A percentile compares a stretch with the other conserved stretches of the same genome.
Conservation (phyloP, 2,329 filamentous ascomycete genomes). For the Xylariaceae sp. region DNA sequence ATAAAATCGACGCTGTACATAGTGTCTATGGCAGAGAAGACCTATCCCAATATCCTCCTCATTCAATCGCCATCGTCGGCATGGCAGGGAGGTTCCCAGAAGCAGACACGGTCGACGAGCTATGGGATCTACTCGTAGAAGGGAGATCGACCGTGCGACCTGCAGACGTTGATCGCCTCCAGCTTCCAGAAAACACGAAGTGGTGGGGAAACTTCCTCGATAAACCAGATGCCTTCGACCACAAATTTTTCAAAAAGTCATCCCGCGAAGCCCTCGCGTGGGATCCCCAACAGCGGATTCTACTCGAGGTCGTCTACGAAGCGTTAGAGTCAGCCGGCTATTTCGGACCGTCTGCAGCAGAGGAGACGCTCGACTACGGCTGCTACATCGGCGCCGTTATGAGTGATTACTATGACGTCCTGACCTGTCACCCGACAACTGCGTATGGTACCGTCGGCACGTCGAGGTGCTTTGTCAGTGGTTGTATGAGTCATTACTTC, state of each 20-base stretch:
- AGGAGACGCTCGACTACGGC: conserved; percentile 23
- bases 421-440: conserved; percentile 12
- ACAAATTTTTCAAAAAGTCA: conserved; percentile 29
- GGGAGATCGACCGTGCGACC: neutral
- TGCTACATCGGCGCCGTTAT: conserved; percentile 21
- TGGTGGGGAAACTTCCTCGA: conserved; percentile 28
- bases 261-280: conserved; percentile 31
- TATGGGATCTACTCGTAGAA: neutral
- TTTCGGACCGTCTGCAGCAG: conserved; percentile 26
- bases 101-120: neutral
- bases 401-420: conserved; percentile 22
- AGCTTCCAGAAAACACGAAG: neutral
- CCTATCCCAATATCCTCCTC: neutral
- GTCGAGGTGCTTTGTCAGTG: conserved; percentile 26
- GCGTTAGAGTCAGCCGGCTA: conserved; percentile 29
- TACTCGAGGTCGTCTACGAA: conserved; percentile 37
- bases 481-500: conserved; percentile 35
- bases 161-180: neutral
- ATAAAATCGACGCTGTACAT: neutral
- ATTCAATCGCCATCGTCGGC: neutral
- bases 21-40: neutral
- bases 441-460: conserved; percentile 24
- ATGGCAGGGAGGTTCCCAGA: neutral
- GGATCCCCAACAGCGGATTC: conserved; percentile 34
- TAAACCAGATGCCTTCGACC: conserved; percentile 21